phyloP scores from a whole-genome alignment of 1,139 yeast genomes.

The Chernovozyma sophiae-reginae region DNA sequence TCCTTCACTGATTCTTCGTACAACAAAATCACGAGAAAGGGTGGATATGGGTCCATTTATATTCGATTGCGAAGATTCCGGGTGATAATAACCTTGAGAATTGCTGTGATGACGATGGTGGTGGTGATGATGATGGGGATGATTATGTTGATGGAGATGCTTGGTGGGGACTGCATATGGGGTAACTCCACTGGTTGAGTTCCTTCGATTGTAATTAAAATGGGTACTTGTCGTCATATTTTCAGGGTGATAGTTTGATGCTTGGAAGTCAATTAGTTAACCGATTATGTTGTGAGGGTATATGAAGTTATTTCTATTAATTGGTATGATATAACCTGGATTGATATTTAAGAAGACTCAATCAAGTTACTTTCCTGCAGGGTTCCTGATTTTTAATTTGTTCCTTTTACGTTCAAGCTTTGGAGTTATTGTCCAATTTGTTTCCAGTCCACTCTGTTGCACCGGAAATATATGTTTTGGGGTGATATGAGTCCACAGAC shows the following conservation, averaged over 20 bases:
- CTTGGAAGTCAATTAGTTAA: not conserved
- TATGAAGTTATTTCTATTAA: not conserved
- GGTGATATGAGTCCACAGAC: no score
- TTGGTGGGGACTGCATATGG: slow-evolving; percentile 36
- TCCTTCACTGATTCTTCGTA: slow-evolving; percentile 78
- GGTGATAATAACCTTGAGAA: not conserved
- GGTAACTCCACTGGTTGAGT: slow-evolving; percentile 20
- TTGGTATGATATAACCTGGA: no score
- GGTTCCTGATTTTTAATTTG: not conserved
- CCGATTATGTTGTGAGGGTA: not conserved
- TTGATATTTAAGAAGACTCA: not conserved
- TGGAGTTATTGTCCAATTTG: not conserved
- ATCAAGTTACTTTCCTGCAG: not conserved
- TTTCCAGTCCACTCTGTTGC: not conserved
- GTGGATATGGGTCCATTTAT: slow-evolving; percentile 41
- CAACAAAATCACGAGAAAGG: slow-evolving; percentile 70
- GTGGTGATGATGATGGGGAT: slow-evolving; percentile 2
- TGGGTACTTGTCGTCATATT: slow-evolving; percentile 29
- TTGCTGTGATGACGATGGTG: slow-evolving; percentile 7
- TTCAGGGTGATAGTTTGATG: not conserved
- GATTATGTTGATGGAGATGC: slow-evolving; percentile 20
- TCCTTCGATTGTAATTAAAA: slow-evolving; percentile 30
- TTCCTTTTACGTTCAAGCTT: not conserved
- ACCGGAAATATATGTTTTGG: not conserved
- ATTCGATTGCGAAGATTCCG: slow-evolving; percentile 6